Conservation (phyloP, 2,329 filamentous ascomycete genomes). For the Penicillium palitans region DNA sequence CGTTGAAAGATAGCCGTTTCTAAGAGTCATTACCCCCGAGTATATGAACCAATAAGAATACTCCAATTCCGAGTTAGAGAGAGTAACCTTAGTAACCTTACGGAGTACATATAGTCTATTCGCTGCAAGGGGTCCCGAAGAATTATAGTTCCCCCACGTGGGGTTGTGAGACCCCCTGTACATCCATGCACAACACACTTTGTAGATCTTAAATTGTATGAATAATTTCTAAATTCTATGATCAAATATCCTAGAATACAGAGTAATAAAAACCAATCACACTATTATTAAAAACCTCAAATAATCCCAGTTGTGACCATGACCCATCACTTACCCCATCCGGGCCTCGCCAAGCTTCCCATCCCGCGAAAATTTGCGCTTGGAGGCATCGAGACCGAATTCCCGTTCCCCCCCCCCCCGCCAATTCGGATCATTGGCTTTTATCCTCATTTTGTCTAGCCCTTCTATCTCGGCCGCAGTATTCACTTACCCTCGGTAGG, state of each 20-base stretch:
- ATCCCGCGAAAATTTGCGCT: conserved; percentile 24
- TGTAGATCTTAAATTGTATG: background rate
- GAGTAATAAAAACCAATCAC: background rate
- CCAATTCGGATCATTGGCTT: conserved; percentile 12
- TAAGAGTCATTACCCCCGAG: background rate
- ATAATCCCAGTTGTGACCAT: background rate
- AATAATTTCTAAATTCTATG: too few relatives aligned
- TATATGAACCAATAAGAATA: background rate
- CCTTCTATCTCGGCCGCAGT: background rate
- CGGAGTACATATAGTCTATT: too few relatives aligned
- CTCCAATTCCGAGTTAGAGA: background rate
- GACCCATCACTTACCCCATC: conserved; percentile 12
- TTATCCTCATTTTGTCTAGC: conserved; percentile 17
- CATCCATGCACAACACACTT: background rate
- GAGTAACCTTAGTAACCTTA: too few relatives aligned
- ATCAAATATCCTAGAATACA: background rate
- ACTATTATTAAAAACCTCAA: background rate
- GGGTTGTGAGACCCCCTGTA: background rate
- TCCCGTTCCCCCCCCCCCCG: conserved; percentile 22
- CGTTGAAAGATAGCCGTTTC: background rate
- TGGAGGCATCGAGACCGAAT: conserved; percentile 12
- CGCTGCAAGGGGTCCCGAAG: background rate
- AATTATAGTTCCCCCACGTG: conserved; percentile 2
- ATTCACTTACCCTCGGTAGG: conserved; percentile 1
- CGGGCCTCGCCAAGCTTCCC: conserved; percentile 21